These are phyloP conservation scores for Eimeria brunetti DNA, from an alignment of 169 alveolate species.

Conservation along the genomic window DNA sequence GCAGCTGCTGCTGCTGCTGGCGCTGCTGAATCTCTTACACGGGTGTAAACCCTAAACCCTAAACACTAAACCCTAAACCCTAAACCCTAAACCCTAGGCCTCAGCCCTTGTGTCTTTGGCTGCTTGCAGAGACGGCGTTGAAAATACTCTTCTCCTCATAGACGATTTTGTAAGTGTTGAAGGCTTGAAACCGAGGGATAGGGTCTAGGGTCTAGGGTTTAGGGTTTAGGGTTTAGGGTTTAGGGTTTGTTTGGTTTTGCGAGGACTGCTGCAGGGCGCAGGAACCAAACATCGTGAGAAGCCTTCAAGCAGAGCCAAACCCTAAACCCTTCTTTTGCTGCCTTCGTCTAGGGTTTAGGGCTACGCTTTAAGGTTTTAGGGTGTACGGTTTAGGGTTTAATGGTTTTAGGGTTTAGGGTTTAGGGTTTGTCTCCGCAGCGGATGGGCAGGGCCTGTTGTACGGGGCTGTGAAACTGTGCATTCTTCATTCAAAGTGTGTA, in stretches of 20 bases:
- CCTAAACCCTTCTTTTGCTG: not conserved
- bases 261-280: not conserved
- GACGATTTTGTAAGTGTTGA: not conserved
- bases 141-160: not conserved
- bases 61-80: not conserved
- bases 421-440: not conserved
- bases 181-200: not conserved
- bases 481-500: not conserved
- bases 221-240: conserved; percentile 26
- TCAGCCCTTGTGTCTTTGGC: not conserved
- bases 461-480: not conserved
- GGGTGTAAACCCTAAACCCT: conserved; percentile 4
- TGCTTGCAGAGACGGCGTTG: not conserved
- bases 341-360: not conserved
- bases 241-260: not conserved
- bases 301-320: not conserved
- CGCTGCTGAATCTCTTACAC: not conserved
- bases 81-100: not conserved
- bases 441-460: not conserved
- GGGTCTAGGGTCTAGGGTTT: conserved; percentile 50
- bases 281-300: not conserved
- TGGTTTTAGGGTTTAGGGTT: not conserved
- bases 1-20: not conserved
- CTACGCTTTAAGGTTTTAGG: not conserved
- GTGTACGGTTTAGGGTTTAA: not conserved